Conservation (phyloP, 2,329 filamentous ascomycete species). For the Setomelanomma holmii region DNA sequence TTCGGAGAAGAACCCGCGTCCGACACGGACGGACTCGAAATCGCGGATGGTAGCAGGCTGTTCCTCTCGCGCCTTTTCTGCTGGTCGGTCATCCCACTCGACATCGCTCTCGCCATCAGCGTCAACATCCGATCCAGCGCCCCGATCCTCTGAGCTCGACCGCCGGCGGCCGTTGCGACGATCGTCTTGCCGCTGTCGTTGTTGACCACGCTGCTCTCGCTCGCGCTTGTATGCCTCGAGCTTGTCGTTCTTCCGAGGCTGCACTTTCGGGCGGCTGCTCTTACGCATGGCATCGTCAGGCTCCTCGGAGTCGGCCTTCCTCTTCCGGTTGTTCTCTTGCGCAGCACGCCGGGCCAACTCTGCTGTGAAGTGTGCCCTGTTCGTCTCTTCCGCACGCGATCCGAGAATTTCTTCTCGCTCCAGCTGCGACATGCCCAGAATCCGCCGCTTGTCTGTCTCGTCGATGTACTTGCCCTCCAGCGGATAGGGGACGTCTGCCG, state of each 20-base stretch:
- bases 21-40: constrained; percentile 82
- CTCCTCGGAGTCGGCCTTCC: constrained; percentile 80
- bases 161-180: constrained; percentile 56
- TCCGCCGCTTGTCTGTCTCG: constrained; percentile 62
- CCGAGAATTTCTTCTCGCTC: constrained; percentile 90
- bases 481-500: constrained; percentile 75
- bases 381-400: constrained; percentile 82
- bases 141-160: constrained; percentile 50
- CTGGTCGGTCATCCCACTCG: constrained; percentile 71
- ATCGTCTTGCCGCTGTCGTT: constrained; percentile 58
- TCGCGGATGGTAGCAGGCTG: constrained; percentile 78
- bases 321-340: constrained; percentile 69
- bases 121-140: constrained; percentile 63
- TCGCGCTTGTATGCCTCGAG: constrained; percentile 70
- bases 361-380: constrained; percentile 80
- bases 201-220: constrained; percentile 66
- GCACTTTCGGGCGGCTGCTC: constrained; percentile 59
- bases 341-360: constrained; percentile 80
- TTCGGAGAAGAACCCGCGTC: constrained; percentile 84
- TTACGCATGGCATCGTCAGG: constrained; percentile 80
- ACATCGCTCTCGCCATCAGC: constrained; percentile 77
- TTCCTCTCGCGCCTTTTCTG: constrained; percentile 65
- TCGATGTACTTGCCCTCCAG: constrained; percentile 82
- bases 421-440: constrained; percentile 87
- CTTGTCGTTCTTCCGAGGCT: constrained; percentile 69